phyloP scores from a whole-genome alignment of 2,329 filamentous ascomycete genomes.

The Fusarium sacchari region DNA sequence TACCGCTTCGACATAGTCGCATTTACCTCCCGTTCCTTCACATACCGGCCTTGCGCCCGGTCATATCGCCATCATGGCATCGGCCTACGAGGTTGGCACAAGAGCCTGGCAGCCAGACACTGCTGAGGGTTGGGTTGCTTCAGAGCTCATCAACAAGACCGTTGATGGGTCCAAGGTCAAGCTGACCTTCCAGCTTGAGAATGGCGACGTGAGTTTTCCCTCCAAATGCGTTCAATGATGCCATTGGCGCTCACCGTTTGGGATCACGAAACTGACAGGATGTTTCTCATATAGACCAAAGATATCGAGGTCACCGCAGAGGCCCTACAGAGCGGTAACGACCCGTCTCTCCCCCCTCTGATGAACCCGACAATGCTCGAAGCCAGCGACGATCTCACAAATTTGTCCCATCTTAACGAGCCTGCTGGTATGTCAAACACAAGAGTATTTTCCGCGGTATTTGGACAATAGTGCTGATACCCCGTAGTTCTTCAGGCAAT shows the following conservation, averaged over 20 bases:
- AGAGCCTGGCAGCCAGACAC: conserved; percentile 98
- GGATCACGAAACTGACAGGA: conserved; percentile 17
- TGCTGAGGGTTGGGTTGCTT: conserved; percentile 96
- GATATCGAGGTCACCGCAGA: conserved; percentile 79
- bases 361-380: conserved; percentile 99
- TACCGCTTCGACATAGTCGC: conserved; percentile 38
- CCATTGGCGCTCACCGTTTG: not conserved
- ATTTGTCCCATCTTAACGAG: conserved; percentile 97
- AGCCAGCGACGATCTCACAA: conserved; percentile 97
- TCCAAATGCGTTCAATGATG: not conserved
- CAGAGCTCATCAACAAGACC: conserved; percentile 88
- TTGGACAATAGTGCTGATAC: conserved; percentile 33
- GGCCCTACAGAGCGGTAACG: conserved; percentile 80
- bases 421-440: conserved; percentile 78
- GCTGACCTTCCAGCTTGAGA: conserved; percentile 88
- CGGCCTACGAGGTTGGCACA: conserved; percentile 95
- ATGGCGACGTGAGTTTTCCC: conserved; percentile 78
- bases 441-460: not conserved
- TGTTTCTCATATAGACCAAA: conserved; percentile 65
- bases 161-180: conserved; percentile 86
- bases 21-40: conserved; percentile 12
- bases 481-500: conserved; percentile 91
- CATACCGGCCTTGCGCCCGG: conserved; percentile 41
- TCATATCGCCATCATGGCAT: conserved; percentile 73
- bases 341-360: conserved; percentile 84